Evolutionary conservation across 2,329 filamentous ascomycete genomes (phyloP), one percentile per base, ranked within the genome.

Genomic region (Helotiales sp.): DNA sequence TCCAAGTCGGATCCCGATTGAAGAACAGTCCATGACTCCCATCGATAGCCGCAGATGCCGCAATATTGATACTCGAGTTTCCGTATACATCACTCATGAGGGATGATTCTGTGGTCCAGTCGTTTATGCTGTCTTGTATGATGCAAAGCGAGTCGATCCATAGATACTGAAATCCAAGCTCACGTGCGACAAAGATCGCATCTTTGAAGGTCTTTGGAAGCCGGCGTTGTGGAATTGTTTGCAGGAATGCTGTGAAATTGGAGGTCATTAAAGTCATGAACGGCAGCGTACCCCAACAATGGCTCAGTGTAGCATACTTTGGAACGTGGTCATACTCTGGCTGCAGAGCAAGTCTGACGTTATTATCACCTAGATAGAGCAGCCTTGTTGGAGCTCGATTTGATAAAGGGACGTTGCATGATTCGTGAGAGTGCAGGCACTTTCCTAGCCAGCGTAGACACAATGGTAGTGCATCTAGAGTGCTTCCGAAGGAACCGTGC

Each of bases 71-170:
- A 22, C 9, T 42, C 15, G 63, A 55, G 31, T 44, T 22, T 15
- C 44, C 38, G 44, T 67, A 67, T 17, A 67, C 50, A 24, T 36
- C 29, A 44, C 50, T 15, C 61, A 66, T 58, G 10, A 40, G n/a
- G 49, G 57, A 42, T 7, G 58, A 50, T 52, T 66, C 64, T 17
- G 48, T 50, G n/a, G 19, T 30, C 66, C 66, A 67, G 52, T 69
- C 66, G 9, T 58, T 51, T 17, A 31, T 24, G 27, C 56, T 55
- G 47, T 66, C 60, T 55, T 69, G 67, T 17, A 69, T 46, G 31
- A 69, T 67, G 52, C 67, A 69, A 17, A 69, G 54, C 9, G 63
- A 65, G 49, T 70, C 66, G 31, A 70, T 66, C 68, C 68, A 70
- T 3, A 69, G 50, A 46, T 69, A 70, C 13, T 60, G 40, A 25